Conservation (phyloP, 1,139 yeast genomes). For the Scheffersomyces titani region DNA sequence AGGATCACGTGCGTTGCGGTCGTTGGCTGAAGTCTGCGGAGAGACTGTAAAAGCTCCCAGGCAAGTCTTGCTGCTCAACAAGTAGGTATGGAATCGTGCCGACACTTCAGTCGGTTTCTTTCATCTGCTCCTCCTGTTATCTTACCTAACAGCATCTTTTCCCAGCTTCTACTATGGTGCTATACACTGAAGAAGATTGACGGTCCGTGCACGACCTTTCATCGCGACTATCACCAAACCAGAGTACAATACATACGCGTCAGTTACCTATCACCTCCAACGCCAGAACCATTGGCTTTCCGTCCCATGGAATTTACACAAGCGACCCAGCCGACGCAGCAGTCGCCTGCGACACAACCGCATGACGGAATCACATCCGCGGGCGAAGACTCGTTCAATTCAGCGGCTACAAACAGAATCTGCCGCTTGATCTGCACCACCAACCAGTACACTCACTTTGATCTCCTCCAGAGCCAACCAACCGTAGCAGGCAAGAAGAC, state of each 20-base stretch:
- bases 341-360: conserved; percentile 43
- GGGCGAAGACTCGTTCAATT: conserved; percentile 16
- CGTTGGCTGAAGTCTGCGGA: too few species aligned
- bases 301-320: conserved; percentile 33
- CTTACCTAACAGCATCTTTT: too few species aligned
- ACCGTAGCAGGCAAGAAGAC: conserved; percentile 35
- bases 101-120: neutral
- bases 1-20: too few species aligned
- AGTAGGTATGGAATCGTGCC: too few species aligned
- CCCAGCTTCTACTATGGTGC: too few species aligned
- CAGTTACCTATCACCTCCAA: neutral
- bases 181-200: too few species aligned
- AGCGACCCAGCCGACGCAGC: conserved; percentile 71
- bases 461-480: conserved; percentile 30
- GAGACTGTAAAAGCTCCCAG: too few species aligned
- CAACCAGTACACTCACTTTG: conserved; percentile 55
- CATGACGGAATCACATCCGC: conserved; percentile 18
- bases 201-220: neutral
- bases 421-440: conserved; percentile 66
- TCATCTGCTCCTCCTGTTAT: neutral
- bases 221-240: neutral
- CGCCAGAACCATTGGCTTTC: neutral
- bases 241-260: neutral
- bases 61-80: too few species aligned
- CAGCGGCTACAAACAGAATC: conserved; percentile 20